Evolutionary conservation across 805 yeast genomes (phyloP), one percentile per base, ranked within the genome.

Genomic region (Myxozyma neglecta): DNA sequence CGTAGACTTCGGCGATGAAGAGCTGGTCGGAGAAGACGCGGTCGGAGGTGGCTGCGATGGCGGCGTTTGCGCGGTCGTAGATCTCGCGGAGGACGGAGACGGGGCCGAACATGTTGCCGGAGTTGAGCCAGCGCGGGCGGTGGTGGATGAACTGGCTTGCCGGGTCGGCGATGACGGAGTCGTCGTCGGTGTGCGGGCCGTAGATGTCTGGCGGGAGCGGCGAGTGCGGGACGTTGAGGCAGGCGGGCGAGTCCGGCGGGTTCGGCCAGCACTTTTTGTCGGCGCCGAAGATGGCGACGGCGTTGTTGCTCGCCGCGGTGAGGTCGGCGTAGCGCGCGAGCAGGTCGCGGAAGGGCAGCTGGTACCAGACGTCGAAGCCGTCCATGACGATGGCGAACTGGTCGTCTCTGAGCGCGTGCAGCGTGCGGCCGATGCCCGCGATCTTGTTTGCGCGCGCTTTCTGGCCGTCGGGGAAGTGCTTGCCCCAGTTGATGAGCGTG

Each of bases 201-300:
- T 36, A 64, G 18, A 57, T 56, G 40, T 59, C 63, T 9, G 18
- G 36, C 16, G 68, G 68, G n/a, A 64, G 63, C 3, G 67, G 35
- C n/a, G 67, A 63, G 43, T 63, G 57, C 37, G 68, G 68, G 16
- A 63, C 45, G 52, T 56, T 52, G 1, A 36, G 20, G 47, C 68
- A 64, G 20, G 68, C 68, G 14, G 68, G 60, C 39, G 68, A 56
- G 24, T 44, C 36, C 29, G 20, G 50, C 5, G 45, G 59, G 40
- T 64, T 64, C n/a, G 68, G 68, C 68, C 68, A 64, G 61, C 68
- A 64, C 52, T 62, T 64, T 40, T 64, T 64, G 43, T 64, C 68
- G 16, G 68, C 68, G 48, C 68, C 68, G 34, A 64, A 64, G 35
- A 62, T 32, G 39, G 54, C 62, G 50, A 29, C 5, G 43, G 43